These are phyloP conservation scores for Capsicum rhomboideum DNA, from an alignment of 257 asterid species.

Conservation along the genomic window DNA sequence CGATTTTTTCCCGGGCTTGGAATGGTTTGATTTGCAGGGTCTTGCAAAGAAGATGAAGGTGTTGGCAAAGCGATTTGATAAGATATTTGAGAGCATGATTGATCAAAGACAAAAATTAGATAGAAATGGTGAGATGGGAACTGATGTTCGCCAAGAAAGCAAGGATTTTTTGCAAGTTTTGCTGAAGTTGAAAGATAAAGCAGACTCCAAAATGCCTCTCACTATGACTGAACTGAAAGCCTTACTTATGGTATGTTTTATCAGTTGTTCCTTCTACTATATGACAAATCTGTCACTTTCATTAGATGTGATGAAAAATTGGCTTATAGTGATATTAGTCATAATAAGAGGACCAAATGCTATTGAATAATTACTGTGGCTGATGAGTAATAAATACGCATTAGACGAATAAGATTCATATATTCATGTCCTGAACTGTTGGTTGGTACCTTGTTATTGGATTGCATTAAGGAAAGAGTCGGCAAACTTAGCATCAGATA, in stretches of 20 bases:
- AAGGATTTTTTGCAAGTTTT: constrained; percentile 61
- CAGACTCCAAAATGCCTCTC: constrained; percentile 38
- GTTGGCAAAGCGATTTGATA: constrained; percentile 36
- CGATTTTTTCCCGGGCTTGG: constrained; percentile 53
- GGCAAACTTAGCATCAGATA: not conserved
- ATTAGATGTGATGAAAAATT: not conserved
- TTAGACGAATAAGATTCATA: not conserved
- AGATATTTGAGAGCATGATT: constrained; percentile 46
- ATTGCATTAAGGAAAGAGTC: not conserved
- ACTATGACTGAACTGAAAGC: constrained; percentile 60
- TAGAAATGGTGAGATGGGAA: not conserved
- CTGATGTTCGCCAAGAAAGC: not conserved
- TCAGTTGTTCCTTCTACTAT: not conserved
- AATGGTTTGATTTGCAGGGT: constrained; percentile 60
- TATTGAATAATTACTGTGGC: not conserved
- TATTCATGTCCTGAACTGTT: not conserved
- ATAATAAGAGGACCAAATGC: not conserved
- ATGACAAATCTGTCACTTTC: not conserved
- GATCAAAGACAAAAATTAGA: constrained; percentile 26
- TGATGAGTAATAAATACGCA: not conserved
- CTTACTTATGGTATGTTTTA: constrained; percentile 48
- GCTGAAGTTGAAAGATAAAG: constrained; percentile 41
- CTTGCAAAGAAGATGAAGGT: constrained; percentile 36
- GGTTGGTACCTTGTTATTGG: not conserved
- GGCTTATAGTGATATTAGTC: not conserved